These are phyloP conservation scores for Venturia asperata DNA, from an alignment of 2,329 filamentous ascomycete species.

Conservation along the genomic window DNA sequence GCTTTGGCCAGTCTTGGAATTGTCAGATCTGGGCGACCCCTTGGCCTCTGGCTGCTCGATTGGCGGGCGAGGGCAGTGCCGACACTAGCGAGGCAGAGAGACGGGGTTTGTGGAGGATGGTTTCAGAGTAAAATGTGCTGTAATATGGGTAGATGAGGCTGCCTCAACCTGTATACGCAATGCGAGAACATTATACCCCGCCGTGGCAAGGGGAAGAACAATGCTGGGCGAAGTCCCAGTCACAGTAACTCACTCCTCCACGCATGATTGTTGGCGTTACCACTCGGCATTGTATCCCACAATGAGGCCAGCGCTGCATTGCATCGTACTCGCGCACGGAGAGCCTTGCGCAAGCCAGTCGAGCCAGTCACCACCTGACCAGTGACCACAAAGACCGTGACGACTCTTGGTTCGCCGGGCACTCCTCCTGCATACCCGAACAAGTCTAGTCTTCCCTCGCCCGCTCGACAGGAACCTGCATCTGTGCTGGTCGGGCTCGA, in stretches of 20 bases:
- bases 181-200: background rate
- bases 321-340: background rate
- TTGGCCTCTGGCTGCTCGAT: background rate
- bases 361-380: too few species aligned
- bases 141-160: conserved; percentile 2
- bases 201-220: background rate
- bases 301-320: background rate
- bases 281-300: background rate
- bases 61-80: background rate
- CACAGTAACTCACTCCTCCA: too few species aligned
- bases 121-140: background rate
- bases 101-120: background rate
- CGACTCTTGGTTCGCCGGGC: too few species aligned
- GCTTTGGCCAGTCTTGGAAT: background rate
- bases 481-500: background rate
- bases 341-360: background rate
- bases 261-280: background rate
- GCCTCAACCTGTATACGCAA: background rate
- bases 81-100: background rate
- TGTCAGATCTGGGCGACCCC: too few species aligned
- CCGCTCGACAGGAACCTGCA: background rate
- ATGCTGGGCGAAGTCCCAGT: background rate
- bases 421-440: background rate
- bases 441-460: background rate
- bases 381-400: too few species aligned